These are phyloP conservation scores for Massospora cicadina DNA, from an alignment of 371 early-diverging fungal genomes.

Conservation along the genomic window DNA sequence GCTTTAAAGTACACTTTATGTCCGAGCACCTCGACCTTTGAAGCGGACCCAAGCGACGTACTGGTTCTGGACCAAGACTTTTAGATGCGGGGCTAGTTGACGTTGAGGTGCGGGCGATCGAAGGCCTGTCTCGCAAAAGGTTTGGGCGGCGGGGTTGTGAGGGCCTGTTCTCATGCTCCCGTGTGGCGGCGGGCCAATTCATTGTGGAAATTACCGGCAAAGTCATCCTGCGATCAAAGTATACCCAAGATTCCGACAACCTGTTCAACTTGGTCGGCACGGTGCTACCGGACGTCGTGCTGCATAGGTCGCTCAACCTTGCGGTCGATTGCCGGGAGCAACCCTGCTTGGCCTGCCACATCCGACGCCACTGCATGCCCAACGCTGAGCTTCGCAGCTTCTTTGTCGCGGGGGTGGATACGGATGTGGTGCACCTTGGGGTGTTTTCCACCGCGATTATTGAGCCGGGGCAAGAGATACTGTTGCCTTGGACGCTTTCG, in stretches of 20 bases:
- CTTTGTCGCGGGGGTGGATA: conserved; percentile 27
- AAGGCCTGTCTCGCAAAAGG: not conserved
- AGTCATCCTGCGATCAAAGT: conserved; percentile 39
- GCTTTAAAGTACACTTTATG: conserved; percentile 1
- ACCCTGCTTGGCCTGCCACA: conserved; percentile 47
- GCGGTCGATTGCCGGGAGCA: conserved; percentile 54
- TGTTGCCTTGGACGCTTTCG: conserved; percentile 40
- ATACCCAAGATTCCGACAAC: conserved; percentile 37
- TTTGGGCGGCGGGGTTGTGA: conserved; percentile 13
- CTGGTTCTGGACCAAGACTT: conserved; percentile 23
- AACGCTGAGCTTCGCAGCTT: conserved; percentile 53
- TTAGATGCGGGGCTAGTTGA: conserved; percentile 12
- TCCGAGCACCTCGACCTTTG: conserved; percentile 16
- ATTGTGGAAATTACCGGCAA: conserved; percentile 59
- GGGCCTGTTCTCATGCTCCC: conserved; percentile 53
- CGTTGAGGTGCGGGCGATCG: conserved; percentile 9
- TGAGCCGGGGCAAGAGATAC: conserved; percentile 48
- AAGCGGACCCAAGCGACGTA: conserved; percentile 3
- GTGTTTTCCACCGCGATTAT: conserved; percentile 42
- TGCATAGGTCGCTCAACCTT: conserved; percentile 48
- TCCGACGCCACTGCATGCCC: conserved; percentile 49
- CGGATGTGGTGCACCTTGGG: conserved; percentile 40
- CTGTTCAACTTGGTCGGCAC: conserved; percentile 37
- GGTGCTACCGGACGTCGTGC: conserved; percentile 45
- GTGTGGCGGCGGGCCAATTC: conserved; percentile 33